Conservation (phyloP, 441 rosid species). For the Sinapis alba region DNA sequence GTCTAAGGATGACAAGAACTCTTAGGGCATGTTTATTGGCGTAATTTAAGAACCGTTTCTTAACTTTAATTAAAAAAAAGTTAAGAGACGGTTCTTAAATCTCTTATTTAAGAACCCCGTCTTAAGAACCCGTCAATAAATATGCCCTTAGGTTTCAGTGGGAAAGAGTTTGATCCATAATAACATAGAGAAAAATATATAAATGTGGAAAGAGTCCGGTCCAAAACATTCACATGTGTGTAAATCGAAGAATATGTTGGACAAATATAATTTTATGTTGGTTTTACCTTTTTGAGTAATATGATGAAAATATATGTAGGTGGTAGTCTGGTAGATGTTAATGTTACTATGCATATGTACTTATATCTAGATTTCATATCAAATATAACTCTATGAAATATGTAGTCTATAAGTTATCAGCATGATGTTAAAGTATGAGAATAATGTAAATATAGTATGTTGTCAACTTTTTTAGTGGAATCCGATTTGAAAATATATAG, state of each 20-base stretch:
- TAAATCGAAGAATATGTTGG: neutral
- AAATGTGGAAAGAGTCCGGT: neutral
- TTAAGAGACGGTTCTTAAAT: no score
- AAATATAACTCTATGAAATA: neutral
- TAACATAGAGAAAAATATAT: neutral
- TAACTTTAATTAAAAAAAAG: no score
- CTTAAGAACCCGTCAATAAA: no score
- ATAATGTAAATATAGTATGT: neutral
- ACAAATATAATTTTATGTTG: neutral
- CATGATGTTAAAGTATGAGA: neutral
- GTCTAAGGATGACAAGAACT: neutral
- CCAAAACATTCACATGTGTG: neutral
- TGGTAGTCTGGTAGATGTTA: neutral
- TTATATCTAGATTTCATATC: neutral
- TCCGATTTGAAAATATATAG: neutral
- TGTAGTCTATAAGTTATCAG: neutral
- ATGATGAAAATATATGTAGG: neutral
- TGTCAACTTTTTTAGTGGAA: neutral
- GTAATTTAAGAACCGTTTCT: neutral
- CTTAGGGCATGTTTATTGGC: neutral
- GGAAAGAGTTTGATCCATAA: neutral
- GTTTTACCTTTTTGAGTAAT: neutral
- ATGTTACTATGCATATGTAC: neutral
- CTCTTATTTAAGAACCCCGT: no score
- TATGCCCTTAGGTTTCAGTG: no score